Evolutionary conservation across 768 basidiomycete species (phyloP).

Genomic region (Tylopilus plumbeoviolaceoides): DNA sequence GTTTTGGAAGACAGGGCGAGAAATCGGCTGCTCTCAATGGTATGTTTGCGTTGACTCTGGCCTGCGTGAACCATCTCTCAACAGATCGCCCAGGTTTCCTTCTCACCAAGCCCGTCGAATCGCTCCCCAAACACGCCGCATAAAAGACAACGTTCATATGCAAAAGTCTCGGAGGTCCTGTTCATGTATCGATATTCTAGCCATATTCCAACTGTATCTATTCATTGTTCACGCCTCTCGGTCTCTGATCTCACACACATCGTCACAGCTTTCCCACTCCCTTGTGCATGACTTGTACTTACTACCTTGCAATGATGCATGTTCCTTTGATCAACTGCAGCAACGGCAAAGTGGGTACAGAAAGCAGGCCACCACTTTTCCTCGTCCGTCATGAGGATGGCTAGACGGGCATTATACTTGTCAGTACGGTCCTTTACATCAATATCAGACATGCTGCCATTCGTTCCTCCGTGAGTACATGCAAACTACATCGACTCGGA

Average conservation of each 20-base stretch:
- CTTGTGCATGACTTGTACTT: constrained; percentile 7
- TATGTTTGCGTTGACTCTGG: constrained; percentile 9
- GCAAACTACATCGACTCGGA: too few species aligned
- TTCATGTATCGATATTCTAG: constrained; percentile 1
- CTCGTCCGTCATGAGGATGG: too few species aligned
- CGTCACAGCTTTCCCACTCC: constrained; percentile 5
- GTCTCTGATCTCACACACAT: constrained; percentile 3
- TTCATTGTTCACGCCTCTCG: background rate
- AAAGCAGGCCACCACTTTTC: background rate
- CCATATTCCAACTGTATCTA: background rate
- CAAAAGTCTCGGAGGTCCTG: background rate
- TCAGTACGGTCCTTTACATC: too few species aligned
- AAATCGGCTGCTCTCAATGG: constrained; percentile 70
- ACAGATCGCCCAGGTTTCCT: constrained; percentile 42
- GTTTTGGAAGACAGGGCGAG: constrained; percentile 81
- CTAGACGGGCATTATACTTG: too few species aligned
- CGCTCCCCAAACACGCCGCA: constrained; percentile 45
- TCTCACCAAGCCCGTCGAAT: constrained; percentile 55
- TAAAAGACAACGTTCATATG: constrained; percentile 1
- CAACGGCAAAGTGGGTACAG: background rate
- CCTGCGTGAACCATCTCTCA: background rate
- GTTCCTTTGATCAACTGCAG: too few species aligned
- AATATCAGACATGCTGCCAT: too few species aligned
- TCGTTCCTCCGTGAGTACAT: too few species aligned
- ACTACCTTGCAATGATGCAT: background rate